Percentiles rank a stretch among this genome's conserved stretches.
Conservation (phyloP, 2,329 filamentous ascomycete species). For the Dothistroma septosporum region DNA sequence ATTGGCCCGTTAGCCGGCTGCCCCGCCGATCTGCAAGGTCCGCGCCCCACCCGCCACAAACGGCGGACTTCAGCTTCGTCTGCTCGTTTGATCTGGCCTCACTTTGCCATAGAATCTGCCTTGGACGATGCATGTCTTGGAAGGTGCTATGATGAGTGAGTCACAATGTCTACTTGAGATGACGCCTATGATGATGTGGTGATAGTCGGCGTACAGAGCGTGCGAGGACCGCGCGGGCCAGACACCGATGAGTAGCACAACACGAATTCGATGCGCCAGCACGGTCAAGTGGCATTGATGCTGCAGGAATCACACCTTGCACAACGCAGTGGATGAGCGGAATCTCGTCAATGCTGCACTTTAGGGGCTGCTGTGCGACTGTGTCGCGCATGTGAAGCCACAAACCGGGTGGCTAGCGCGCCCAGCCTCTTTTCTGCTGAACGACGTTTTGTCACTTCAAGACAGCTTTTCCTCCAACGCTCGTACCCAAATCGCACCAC, state of each 20-base stretch:
- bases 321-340: not conserved
- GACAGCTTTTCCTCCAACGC: not conserved
- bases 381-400: not conserved
- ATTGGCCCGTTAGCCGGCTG: not conserved
- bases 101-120: not conserved
- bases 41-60: not conserved
- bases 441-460: slow-evolving; percentile 5
- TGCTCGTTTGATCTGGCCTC: not conserved
- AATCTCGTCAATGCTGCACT: not conserved
- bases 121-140: not conserved
- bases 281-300: not conserved
- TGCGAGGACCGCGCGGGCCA: not conserved
- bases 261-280: not conserved
- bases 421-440: not conserved
- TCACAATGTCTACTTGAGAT: not conserved
- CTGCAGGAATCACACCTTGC: not conserved
- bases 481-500: not conserved
- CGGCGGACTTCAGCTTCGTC: not conserved
- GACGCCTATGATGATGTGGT: not conserved
- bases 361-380: not conserved
- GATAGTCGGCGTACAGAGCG: not conserved
- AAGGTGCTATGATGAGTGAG: not conserved
- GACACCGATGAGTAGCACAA: not conserved
- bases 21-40: not conserved
- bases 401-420: not conserved